phyloP scores from a whole-genome alignment of 495 filamentous ascomycete species.

The Xylaria palmicola region DNA sequence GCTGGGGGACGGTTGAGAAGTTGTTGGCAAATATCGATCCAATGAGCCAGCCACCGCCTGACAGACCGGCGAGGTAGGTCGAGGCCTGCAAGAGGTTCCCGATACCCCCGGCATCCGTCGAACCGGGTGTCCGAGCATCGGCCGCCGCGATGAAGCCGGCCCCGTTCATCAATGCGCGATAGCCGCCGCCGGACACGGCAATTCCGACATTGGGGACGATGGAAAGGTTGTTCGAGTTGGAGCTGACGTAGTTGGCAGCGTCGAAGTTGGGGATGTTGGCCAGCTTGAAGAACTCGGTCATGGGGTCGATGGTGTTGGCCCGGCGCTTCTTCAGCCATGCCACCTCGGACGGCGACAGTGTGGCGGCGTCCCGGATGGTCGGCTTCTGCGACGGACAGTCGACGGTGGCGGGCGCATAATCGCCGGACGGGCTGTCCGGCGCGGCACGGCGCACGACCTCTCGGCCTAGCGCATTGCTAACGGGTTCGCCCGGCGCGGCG shows the following conservation, averaged over 20 bases:
- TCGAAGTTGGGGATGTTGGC: constrained; percentile 77
- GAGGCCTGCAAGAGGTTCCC: constrained; percentile 82
- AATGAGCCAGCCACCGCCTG: constrained; percentile 86
- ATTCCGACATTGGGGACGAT: constrained; percentile 66
- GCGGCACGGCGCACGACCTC: constrained; percentile 36
- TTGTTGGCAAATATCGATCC: constrained; percentile 88
- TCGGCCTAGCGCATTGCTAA: not conserved
- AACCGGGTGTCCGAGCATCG: constrained; percentile 69
- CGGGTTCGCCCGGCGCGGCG: constrained; percentile 17
- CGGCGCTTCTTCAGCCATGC: constrained; percentile 61
- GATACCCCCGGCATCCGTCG: constrained; percentile 66
- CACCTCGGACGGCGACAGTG: constrained; percentile 65
- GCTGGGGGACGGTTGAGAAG: constrained; percentile 68
- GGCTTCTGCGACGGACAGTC: constrained; percentile 51
- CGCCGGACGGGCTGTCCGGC: constrained; percentile 55
- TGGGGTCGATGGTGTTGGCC: constrained; percentile 58
- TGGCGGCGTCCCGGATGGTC: constrained; percentile 49
- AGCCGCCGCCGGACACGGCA: constrained; percentile 69
- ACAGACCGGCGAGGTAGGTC: constrained; percentile 83
- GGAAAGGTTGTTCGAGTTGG: constrained; percentile 56
- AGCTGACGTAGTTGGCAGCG: constrained; percentile 62
- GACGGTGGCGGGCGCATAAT: constrained; percentile 55
- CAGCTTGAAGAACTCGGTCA: constrained; percentile 70
- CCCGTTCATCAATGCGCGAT: constrained; percentile 83
- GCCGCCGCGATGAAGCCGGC: constrained; percentile 86